Evolutionary conservation across 192 early-diverging fungal species (phyloP), one percentile per base, ranked within the genome.

Genomic region (Gorgonomyces haynaldii): DNA sequence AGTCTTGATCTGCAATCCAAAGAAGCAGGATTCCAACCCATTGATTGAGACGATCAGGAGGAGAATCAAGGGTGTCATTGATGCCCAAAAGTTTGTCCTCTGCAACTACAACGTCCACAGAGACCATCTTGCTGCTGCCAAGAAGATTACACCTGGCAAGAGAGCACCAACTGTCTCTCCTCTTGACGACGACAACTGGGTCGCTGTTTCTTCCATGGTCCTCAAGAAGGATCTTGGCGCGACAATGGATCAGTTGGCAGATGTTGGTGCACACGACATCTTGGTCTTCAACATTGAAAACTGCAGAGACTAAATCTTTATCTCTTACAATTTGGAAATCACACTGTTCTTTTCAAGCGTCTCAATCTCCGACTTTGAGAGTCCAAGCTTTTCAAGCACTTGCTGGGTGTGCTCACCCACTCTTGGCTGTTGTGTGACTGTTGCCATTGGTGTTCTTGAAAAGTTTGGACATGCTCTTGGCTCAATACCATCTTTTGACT

Each of bases 201-300:
- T 89, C 6, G 85, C 86, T 3, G 86, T 98, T 22, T 82, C 79
- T 37, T 72, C 83, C 34, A 96, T 98, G 95, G 77, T 98, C 21
- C 61, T 70, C 28, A 89, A 86, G 65, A 70, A 76, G 30, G 37
- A 75, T 20, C 63, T 82, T 12, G 91, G 81, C 1, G 79, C 88
- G 31, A 81, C 84, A 15, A 98, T 98, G 95, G 95, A 98, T 53
- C 54, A 70, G 37, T 65, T 98, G 48, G 76, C 82, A 58, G 77
- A 69, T 10, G 71, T 88, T 44, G 92, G 92, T 22, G 95, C 92
- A 2, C 78, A 67, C 3, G 95, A 98, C 62, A 92, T 98, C 32
- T 54, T 98, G 37, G 77, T 98, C 24, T 58, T 63, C 17, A 32
- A 60, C 35, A 61, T 72, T 17, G 50, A 58, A 28, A 72, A 72